These are phyloP conservation scores for Nemania sp. DNA, from an alignment of 2,329 filamentous ascomycete species.

Conservation along the genomic window DNA sequence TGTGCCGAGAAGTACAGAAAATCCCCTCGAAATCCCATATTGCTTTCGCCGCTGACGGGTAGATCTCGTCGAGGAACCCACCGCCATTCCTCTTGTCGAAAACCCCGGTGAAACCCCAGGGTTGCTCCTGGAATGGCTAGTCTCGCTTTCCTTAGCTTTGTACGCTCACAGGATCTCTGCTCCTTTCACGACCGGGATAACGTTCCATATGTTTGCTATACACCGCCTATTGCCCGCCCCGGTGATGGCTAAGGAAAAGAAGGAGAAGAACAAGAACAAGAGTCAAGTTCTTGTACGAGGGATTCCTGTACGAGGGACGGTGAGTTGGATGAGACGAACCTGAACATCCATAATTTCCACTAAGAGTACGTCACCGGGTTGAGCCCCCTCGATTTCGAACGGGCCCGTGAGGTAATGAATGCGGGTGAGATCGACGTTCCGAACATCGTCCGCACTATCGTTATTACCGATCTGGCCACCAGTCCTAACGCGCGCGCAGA, in stretches of 20 bases:
- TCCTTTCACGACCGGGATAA: not conserved
- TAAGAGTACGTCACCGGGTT: constrained; percentile 82
- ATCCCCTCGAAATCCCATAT: constrained; percentile 64
- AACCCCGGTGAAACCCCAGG: constrained; percentile 88
- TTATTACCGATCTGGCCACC: constrained; percentile 87
- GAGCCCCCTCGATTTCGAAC: constrained; percentile 82
- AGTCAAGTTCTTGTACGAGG: too few relatives aligned
- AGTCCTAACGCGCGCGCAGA: constrained; percentile 50
- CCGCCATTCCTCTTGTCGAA: constrained; percentile 84
- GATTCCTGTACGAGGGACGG: too few relatives aligned
- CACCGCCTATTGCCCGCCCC: not conserved
- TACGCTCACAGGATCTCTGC: not conserved
- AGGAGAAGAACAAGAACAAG: too few relatives aligned
- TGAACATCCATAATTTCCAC: constrained; percentile 88
- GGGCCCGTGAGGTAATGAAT: constrained; percentile 90
- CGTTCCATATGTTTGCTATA: not conserved
- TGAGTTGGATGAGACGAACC: constrained; percentile 9
- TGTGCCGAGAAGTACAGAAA: constrained; percentile 79
- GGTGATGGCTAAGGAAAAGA: too few relatives aligned
- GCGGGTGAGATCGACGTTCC: constrained; percentile 80
- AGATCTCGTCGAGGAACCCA: constrained; percentile 85
- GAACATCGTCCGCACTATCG: constrained; percentile 86
- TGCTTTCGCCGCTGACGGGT: constrained; percentile 72
- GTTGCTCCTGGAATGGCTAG: constrained; percentile 78
- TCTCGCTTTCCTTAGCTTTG: constrained; percentile 3